Evolutionary conservation across 225 moss, liverwort and hornwort species (phyloP), one percentile per base, ranked within the genome.

Genomic region (Physcomitrium patens): DNA sequence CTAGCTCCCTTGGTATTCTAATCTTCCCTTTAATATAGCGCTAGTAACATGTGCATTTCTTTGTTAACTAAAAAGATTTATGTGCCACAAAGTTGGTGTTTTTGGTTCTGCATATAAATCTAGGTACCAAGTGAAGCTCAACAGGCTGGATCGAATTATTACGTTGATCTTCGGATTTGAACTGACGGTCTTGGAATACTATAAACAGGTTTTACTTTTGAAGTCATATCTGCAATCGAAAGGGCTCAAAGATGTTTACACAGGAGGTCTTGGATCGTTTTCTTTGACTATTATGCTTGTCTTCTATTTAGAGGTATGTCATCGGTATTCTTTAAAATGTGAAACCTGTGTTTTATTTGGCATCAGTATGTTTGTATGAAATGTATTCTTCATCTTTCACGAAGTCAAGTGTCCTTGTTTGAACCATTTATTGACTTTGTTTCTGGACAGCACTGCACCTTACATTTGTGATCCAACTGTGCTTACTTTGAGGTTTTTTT

Each of bases 211-310:
- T 67, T 81, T 95, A 14, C 88, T 99, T 53, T 61, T 99, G 84
- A 99, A 99, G 71, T 89, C 93, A n/a, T 94, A 90, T 77, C 77
- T 99, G 74, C 90, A 95, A 60, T 78, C 76, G 22, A 90, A 90
- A 86, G 86, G 87, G 51, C 88, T 95, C 22, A 99, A 99, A 80
- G 94, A 95, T 79, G 99, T 99, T 11, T 99, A 99, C 53, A 89
- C 93, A 20, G 95, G 99, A 80, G 99, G 99, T 42, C 95, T 99
- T 31, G 99, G 99, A 78, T 99, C 99, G 22, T 99, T 99, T 82
- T 93, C 99, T 42, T 74, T 99, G 81, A 99, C 99, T 56, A 80
- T 99, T 65, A 95, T 99, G 99, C 89, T 99, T 7, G 99, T 99
- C 71, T 99, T 99, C 78, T 99, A 95, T 75, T 82, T 99, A 11